Evolutionary conservation across 441 rosid genomes (phyloP).

Genomic region (Populus hybrid): DNA sequence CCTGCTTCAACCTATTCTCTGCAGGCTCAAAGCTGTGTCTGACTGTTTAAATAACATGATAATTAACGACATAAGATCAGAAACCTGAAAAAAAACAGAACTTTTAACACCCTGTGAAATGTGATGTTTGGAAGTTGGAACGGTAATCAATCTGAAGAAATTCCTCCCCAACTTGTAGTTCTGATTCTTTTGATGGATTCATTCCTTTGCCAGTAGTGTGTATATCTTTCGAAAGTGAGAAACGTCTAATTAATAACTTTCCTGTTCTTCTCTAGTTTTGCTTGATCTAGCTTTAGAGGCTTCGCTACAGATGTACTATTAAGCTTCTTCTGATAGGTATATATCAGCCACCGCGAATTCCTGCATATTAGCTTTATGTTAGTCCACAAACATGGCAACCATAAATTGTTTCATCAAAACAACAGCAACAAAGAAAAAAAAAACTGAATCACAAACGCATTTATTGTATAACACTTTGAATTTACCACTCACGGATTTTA

Average conservation of each 20-base stretch:
- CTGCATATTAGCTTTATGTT: not conserved
- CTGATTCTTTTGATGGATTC: slow-evolving; percentile 41
- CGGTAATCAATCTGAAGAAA: slow-evolving; percentile 50
- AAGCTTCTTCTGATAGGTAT: too few relatives aligned
- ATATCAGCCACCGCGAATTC: too few relatives aligned
- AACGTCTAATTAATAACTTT: too few relatives aligned
- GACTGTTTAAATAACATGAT: slow-evolving; percentile 38
- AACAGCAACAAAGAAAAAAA: not conserved
- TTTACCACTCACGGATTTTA: not conserved
- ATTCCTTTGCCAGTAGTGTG: not conserved
- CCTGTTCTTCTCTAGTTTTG: slow-evolving; percentile 7
- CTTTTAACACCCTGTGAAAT: not conserved
- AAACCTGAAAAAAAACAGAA: not conserved
- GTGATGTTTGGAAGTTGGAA: not conserved
- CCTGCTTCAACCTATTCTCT: slow-evolving; percentile 76
- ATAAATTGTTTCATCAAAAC: not conserved
- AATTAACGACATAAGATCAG: not conserved
- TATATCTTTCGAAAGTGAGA: too few relatives aligned
- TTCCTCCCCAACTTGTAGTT: slow-evolving; percentile 53
- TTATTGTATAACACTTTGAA: not conserved
- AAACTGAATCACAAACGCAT: not conserved
- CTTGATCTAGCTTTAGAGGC: slow-evolving; percentile 20
- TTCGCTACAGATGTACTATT: too few relatives aligned
- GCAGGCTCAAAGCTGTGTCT: slow-evolving; percentile 63
- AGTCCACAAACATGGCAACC: not conserved